Evolutionary conservation across 208 protist species (phyloP).

Genomic region (Porcisia deanei): DNA sequence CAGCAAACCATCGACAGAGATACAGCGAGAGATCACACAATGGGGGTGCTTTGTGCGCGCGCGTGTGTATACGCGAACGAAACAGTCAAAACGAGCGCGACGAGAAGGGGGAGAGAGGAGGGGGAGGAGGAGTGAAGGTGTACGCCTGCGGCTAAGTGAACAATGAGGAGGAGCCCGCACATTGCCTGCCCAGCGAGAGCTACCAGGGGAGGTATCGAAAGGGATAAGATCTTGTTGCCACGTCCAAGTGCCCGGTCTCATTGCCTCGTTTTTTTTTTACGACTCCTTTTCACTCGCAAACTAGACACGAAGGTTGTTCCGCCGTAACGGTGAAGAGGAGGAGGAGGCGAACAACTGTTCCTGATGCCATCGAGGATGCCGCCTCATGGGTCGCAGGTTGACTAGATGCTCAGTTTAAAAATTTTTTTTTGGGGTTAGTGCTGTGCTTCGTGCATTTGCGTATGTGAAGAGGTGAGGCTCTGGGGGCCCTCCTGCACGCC

Average conservation of each 20-base stretch:
- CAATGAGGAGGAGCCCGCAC: neutral
- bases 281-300: neutral
- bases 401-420: neutral
- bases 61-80: neutral
- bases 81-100: neutral
- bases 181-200: neutral
- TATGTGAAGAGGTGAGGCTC: constrained; percentile 3
- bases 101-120: neutral
- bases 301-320: neutral
- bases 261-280: neutral
- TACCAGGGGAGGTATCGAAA: neutral
- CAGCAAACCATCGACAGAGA: too few relatives aligned
- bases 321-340: neutral
- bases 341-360: neutral
- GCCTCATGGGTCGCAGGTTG: neutral
- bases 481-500: neutral
- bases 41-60: too few relatives aligned
- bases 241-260: neutral
- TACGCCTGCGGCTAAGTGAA: neutral
- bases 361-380: neutral
- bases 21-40: too few relatives aligned
- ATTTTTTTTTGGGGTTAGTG: neutral
- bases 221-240: too few relatives aligned
- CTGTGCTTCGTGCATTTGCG: neutral
- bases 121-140: neutral